A percentile compares a stretch with the other conserved stretches of the same genome.
Conservation (phyloP, 2,329 filamentous ascomycete species). For the Colletotrichum tamarilloi region DNA sequence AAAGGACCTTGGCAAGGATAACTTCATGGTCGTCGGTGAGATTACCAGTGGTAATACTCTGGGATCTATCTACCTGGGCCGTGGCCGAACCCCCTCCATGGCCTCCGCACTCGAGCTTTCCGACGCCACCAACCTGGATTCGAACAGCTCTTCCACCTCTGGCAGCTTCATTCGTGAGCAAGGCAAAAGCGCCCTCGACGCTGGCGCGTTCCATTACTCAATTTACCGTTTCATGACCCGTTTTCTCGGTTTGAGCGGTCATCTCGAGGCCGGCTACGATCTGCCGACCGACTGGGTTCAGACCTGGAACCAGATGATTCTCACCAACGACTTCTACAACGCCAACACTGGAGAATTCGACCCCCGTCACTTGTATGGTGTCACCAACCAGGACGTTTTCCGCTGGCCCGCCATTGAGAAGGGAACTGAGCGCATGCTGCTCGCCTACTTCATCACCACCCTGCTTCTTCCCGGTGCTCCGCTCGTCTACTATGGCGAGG, state of each 20-base stretch:
- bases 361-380: slow-evolving; percentile 72
- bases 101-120: slow-evolving; percentile 34
- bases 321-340: slow-evolving; percentile 70
- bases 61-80: slow-evolving; percentile 70
- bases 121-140: slow-evolving; percentile 34
- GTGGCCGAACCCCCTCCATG: slow-evolving; percentile 60
- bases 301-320: slow-evolving; percentile 66
- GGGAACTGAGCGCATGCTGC: slow-evolving; percentile 66
- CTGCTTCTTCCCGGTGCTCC: slow-evolving; percentile 71
- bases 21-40: slow-evolving; percentile 74
- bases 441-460: slow-evolving; percentile 69
- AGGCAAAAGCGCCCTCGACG: slow-evolving; percentile 57
- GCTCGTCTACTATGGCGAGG: slow-evolving; percentile 71
- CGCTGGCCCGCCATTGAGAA: slow-evolving; percentile 70
- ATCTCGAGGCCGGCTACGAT: slow-evolving; percentile 45
- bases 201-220: slow-evolving; percentile 54
- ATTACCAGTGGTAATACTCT: slow-evolving; percentile 72
- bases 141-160: slow-evolving; percentile 29
- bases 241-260: slow-evolving; percentile 46
- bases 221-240: slow-evolving; percentile 44
- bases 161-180: slow-evolving; percentile 66
- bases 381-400: slow-evolving; percentile 74
- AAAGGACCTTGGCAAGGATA: slow-evolving; percentile 65
- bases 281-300: slow-evolving; percentile 53
- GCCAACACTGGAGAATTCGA: slow-evolving; percentile 70